These are phyloP conservation scores for Vicia sativa DNA, from an alignment of 306 rosid genomes.

Conservation along the genomic window DNA sequence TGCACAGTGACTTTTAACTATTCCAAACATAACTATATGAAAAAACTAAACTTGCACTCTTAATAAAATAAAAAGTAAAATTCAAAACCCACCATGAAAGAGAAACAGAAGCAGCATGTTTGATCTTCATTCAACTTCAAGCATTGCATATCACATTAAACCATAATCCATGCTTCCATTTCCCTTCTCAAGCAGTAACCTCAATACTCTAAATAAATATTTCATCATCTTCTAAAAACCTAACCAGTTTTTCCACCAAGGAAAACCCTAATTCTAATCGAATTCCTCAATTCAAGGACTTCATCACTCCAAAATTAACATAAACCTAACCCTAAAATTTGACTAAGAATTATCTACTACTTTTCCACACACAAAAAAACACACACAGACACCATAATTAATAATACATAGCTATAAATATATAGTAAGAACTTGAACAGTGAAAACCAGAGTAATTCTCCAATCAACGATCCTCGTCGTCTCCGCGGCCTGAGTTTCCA, in stretches of 20 bases:
- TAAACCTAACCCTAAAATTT: slow-evolving; percentile 57
- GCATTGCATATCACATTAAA: neutral
- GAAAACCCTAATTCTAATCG: slow-evolving; percentile 46
- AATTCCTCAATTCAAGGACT: slow-evolving; percentile 56
- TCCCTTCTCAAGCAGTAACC: slow-evolving; percentile 46
- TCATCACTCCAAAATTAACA: slow-evolving; percentile 45
- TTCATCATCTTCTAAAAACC: slow-evolving; percentile 44
- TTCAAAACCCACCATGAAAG: slow-evolving; percentile 2
- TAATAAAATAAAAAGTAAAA: neutral
- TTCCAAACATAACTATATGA: neutral
- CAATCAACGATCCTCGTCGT: slow-evolving; percentile 74
- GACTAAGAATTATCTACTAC: slow-evolving; percentile 46
- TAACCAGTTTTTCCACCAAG: slow-evolving; percentile 48
- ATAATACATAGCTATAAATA: slow-evolving; percentile 9
- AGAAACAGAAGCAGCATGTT: neutral
- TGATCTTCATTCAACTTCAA: slow-evolving; percentile 26
- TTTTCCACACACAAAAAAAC: slow-evolving; percentile 53
- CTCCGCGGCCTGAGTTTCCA: slow-evolving; percentile 86
- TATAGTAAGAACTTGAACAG: slow-evolving; percentile 44
- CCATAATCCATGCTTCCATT: neutral
- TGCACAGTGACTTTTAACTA: no score
- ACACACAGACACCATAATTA: slow-evolving; percentile 37
- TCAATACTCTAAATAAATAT: slow-evolving; percentile 57
- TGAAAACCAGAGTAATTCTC: neutral
- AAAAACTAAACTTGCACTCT: slow-evolving; percentile 19